Evolutionary conservation across 1,139 yeast species (phyloP).

Genomic region (Maudiozyma humilis): DNA sequence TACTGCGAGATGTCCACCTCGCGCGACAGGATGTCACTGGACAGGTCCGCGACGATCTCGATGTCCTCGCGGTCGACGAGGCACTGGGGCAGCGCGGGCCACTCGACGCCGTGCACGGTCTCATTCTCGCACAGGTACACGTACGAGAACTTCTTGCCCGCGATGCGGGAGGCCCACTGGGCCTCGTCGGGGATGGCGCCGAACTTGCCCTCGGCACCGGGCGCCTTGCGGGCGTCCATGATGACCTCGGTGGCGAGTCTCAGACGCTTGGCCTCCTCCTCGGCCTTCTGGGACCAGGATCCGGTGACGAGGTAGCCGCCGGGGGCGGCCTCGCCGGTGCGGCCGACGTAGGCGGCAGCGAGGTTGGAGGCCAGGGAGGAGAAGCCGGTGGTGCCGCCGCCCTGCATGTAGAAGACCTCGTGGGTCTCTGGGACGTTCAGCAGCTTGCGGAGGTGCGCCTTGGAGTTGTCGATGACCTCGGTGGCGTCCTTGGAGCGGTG

Average conservation of each 20-base stretch:
- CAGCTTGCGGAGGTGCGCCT: conserved; percentile 52
- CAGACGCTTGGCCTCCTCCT: conserved; percentile 76
- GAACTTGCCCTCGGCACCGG: conserved; percentile 42
- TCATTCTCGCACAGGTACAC: conserved; percentile 92
- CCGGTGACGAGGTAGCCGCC: conserved; percentile 91
- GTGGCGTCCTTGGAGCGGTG: conserved; percentile 85
- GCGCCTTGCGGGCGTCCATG: conserved; percentile 49
- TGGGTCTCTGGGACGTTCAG: conserved; percentile 80
- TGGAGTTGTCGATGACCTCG: conserved; percentile 68
- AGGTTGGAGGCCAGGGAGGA: conserved; percentile 80
- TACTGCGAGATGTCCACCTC: conserved; percentile 71
- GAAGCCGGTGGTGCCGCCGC: conserved; percentile 96
- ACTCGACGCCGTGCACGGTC: conserved; percentile 91
- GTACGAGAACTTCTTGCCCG: conserved; percentile 55
- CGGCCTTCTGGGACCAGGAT: conserved; percentile 82
- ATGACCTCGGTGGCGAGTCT: conserved; percentile 71
- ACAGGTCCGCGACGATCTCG: conserved; percentile 87
- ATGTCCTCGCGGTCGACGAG: conserved; percentile 53
- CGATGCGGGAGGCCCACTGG: conserved; percentile 46
- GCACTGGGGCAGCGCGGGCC: conserved; percentile 45
- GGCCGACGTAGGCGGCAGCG: conserved; percentile 60
- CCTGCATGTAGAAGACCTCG: conserved; percentile 90
- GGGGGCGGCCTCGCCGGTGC: conserved; percentile 61
- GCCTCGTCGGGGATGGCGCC: conserved; percentile 61
- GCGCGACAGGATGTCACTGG: conserved; percentile 83